phyloP scores from a whole-genome alignment of 345 rosid genomes.

The Hypericum perforatum region DNA sequence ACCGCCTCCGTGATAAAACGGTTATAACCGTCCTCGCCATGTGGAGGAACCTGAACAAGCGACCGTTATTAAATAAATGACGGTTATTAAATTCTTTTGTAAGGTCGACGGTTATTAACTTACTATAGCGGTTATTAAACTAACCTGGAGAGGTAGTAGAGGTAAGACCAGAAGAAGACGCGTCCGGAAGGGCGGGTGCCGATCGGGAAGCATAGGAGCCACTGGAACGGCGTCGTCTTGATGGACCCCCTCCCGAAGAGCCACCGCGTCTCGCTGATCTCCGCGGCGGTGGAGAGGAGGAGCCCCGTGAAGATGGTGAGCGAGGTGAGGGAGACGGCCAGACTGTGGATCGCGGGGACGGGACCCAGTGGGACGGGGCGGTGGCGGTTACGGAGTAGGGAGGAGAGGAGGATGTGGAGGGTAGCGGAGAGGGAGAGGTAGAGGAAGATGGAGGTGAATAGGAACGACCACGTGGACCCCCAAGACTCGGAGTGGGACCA shows the following conservation, averaged over 20 bases:
- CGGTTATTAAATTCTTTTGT: too few species aligned
- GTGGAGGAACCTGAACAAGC: slow-evolving; percentile 67
- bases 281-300: slow-evolving; percentile 75
- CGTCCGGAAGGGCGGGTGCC: slow-evolving; percentile 93
- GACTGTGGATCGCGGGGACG: slow-evolving; percentile 63
- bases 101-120: too few species aligned
- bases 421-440: slow-evolving; percentile 44
- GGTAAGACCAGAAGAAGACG: slow-evolving; percentile 93
- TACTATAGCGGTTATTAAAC: too few species aligned
- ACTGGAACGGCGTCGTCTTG: slow-evolving; percentile 62
- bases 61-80: too few species aligned
- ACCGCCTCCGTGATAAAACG: slow-evolving; percentile 38
- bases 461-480: slow-evolving; percentile 91
- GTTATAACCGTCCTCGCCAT: slow-evolving; percentile 59
- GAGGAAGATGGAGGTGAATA: slow-evolving; percentile 43
- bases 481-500: slow-evolving; percentile 81
- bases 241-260: slow-evolving; percentile 43
- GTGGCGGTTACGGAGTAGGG: slow-evolving; percentile 33
- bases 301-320: slow-evolving; percentile 63
- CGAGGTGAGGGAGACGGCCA: slow-evolving; percentile 51
- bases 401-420: slow-evolving; percentile 40
- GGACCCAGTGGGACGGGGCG: slow-evolving; percentile 54
- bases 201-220: slow-evolving; percentile 89
- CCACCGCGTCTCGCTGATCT: slow-evolving; percentile 84
- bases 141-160: slow-evolving; percentile 73